These are phyloP conservation scores for Berkeleyomyces rouxiae DNA, from an alignment of 2,329 filamentous ascomycete species.

Conservation along the genomic window DNA sequence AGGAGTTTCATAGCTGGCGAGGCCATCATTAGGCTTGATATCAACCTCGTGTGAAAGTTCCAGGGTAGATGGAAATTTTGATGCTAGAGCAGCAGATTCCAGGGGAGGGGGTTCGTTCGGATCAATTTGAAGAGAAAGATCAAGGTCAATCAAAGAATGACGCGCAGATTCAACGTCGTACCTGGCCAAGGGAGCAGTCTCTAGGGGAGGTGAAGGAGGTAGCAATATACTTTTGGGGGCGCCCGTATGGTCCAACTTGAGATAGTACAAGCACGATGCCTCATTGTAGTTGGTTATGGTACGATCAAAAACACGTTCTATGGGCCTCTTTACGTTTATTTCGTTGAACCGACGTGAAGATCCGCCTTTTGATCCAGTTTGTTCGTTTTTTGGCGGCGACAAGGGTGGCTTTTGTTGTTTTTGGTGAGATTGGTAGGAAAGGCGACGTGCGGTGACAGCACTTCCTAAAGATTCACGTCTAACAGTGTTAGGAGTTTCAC, in stretches of 20 bases:
- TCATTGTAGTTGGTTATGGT: constrained; percentile 48
- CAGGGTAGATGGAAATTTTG: not conserved
- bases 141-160: constrained; percentile 49
- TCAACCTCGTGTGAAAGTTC: not conserved
- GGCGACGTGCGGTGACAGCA: not conserved
- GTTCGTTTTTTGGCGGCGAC: not conserved
- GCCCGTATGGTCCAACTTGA: constrained; percentile 19
- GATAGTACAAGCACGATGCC: constrained; percentile 43
- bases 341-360: constrained; percentile 1
- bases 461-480: not conserved
- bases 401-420: not conserved
- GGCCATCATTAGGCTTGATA: not conserved
- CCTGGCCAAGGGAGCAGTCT: constrained; percentile 39
- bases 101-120: not conserved
- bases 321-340: constrained; percentile 32
- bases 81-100: not conserved
- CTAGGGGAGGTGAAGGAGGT: constrained; percentile 18
- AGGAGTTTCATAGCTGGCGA: not conserved
- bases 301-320: constrained; percentile 51
- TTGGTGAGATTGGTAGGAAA: not conserved
- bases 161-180: constrained; percentile 36
- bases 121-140: constrained; percentile 33
- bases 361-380: not conserved
- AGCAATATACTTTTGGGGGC: constrained; percentile 22
- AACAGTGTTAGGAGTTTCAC: not conserved